Evolutionary conservation across 768 basidiomycete genomes (phyloP).

Genomic region (Mycena belliarum): DNA sequence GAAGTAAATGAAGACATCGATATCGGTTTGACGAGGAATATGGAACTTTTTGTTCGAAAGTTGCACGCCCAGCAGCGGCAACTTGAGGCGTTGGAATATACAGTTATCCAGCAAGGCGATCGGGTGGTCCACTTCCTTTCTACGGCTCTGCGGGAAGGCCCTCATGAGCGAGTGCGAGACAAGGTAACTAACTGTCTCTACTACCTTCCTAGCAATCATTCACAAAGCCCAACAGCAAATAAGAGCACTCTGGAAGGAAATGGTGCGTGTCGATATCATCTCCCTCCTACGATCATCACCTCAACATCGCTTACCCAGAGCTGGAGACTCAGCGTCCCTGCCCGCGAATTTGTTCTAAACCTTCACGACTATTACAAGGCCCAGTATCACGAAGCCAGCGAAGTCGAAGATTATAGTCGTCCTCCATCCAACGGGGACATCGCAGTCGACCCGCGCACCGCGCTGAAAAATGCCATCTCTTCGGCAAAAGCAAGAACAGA

Average conservation of each 20-base stretch:
- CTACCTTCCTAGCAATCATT: background rate
- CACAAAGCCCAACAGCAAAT: background rate
- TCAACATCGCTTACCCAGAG: background rate
- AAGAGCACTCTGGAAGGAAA: background rate
- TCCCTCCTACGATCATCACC: background rate
- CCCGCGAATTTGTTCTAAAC: slow-evolving; percentile 2
- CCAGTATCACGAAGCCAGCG: background rate
- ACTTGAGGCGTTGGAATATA: background rate
- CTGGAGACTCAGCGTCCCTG: slow-evolving; percentile 6
- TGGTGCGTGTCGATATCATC: background rate
- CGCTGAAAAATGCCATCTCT: background rate
- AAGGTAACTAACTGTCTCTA: background rate
- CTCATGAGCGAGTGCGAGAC: background rate
- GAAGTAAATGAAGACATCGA: background rate
- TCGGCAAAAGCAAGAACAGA: background rate
- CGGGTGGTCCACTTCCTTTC: too few species aligned
- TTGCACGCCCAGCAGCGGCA: background rate
- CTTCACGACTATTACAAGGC: slow-evolving; percentile 4
- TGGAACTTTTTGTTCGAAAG: background rate
- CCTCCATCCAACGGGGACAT: background rate
- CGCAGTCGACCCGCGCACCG: background rate
- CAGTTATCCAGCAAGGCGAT: background rate
- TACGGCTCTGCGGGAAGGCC: background rate
- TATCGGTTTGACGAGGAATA: background rate
- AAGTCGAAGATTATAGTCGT: background rate